Evolutionary conservation across 306 rosid genomes (phyloP), one percentile per base, ranked within the genome.

Genomic region (Hippophae rhamnoides): DNA sequence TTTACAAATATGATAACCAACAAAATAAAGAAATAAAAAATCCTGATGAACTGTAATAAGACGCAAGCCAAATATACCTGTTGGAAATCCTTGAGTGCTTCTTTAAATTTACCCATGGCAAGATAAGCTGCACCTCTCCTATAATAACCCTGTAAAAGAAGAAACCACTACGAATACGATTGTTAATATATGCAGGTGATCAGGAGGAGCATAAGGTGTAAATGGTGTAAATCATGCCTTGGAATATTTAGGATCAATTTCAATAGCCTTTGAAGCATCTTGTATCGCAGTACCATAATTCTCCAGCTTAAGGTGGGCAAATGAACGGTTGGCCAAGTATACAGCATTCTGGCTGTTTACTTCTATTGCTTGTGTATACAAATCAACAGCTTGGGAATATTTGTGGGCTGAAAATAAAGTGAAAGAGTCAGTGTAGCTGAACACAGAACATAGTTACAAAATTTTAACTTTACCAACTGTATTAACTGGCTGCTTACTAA

Each of bases 221-320:
- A 55, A 53, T 18, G 23, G 62, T 42, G 47, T 49, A 63, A 49
- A 72, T 55, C 78, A 76, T 77, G 63, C 98, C 98, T 92, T 92
- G 31, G 96, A 82, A 71, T 88, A 92, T 74, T 77, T 88, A 58
- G 96, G 95, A 75, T 92, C 90, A 65, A 85, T 79, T 77, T 92
- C 96, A 70, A 88, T 82, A 57, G 99, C 95, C 70, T 54, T 71
- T 10, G 99, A 76, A 54, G 99, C 99, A 86, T 92, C 99, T 59
- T 76, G 88, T 69, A 92, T 89, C 50, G 96, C 96, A 67, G 93
- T 88, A 43, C 99, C 97, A 80, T 92, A 92, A 69, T 92, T 93
- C 83, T 92, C 99, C 61, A 86, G 95, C 69, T 79, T 79, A 61
- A 85, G 77, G 86, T 88, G 95, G 51, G 99, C 96, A 77, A 92